Evolutionary conservation across 2,329 filamentous ascomycete genomes (phyloP), one percentile per base, ranked within the genome.

Genomic region (Emmonsiellopsis sp.): DNA sequence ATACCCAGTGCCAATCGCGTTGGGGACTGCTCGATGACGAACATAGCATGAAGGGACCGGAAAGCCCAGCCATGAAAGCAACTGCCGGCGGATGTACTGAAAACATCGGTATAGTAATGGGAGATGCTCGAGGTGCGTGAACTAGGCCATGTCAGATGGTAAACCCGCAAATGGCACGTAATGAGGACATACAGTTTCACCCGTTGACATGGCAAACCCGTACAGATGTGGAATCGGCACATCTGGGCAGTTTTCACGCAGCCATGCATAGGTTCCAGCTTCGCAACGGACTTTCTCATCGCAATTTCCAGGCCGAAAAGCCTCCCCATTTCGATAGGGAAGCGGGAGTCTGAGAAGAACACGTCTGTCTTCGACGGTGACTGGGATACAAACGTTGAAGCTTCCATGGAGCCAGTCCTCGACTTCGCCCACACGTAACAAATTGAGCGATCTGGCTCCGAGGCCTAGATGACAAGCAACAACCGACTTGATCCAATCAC

Each of bases 201-300:
- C 47, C 7, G 47, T 50, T 15, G 54, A 55, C 38, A 47, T 51
- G 8, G 61, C 49, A 51, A 51, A 57, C 7, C 53, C 55, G 10
- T 34, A 55, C 8, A 57, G 44, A 8, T 42, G 50, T 32, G 55
- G 55, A 51, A 55, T 57, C 3, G 53, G 55, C 31, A 55, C 46
- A 30, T 41, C 37, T 16, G 50, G 53, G 40, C 46, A 51, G 40
- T 57, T 57, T 26, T 37, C 42, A 11, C 54, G 48, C 1, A 58
- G 44, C 53, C 53, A 56, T 26, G 51, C 50, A 54, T 55, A 58
- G 10, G 58, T 54, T 8, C 47, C 58, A 32, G 49, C 57, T 34
- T 60, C 58, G 52, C 55, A 56, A 35, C 57, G 55, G n/a, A 57
- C 20, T 38, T 60, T 60, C 30, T 58, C 57, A 26, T 58, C 57